These are phyloP conservation scores for Hordeum pubiflorum DNA, from an alignment of 202 grass and related monocot genomes.

Conservation along the genomic window DNA sequence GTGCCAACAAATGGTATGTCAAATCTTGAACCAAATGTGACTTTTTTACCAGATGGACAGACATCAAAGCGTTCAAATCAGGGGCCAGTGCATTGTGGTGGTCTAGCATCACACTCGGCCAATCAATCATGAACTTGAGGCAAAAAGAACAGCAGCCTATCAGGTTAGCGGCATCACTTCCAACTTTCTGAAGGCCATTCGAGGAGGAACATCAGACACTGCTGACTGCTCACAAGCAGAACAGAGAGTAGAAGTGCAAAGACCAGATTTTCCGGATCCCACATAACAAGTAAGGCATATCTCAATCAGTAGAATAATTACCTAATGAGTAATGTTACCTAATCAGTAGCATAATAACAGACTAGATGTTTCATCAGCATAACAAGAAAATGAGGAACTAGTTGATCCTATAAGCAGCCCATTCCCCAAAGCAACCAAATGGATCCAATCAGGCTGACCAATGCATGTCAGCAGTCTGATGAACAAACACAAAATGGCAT, in stretches of 20 bases:
- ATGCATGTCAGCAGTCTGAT: not conserved
- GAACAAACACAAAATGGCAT: not conserved
- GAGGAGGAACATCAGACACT: not conserved
- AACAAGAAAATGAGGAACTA: not conserved
- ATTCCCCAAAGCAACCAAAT: not conserved
- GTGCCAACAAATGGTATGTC: not conserved
- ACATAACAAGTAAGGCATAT: not conserved
- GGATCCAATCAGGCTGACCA: not conserved
- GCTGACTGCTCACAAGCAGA: not conserved
- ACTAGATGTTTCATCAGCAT: not conserved
- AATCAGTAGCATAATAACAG: no score
- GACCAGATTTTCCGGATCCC: not conserved
- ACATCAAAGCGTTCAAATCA: conserved; percentile 6
- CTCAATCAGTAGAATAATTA: not conserved
- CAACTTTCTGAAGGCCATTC: not conserved
- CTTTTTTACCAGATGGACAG: not conserved
- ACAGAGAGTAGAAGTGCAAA: not conserved
- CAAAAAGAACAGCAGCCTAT: conserved; percentile 25
- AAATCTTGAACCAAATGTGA: not conserved
- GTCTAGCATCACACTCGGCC: not conserved
- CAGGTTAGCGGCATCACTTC: conserved; percentile 1
- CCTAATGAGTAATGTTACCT: not conserved
- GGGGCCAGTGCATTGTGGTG: not conserved
- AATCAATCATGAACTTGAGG: not conserved
- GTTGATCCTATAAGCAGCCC: not conserved